A percentile compares a stretch with the other conserved stretches of the same genome.
These are phyloP conservation scores for Camellia granthamiana DNA, from an alignment of 148 eudicot species.

Conservation along the genomic window DNA sequence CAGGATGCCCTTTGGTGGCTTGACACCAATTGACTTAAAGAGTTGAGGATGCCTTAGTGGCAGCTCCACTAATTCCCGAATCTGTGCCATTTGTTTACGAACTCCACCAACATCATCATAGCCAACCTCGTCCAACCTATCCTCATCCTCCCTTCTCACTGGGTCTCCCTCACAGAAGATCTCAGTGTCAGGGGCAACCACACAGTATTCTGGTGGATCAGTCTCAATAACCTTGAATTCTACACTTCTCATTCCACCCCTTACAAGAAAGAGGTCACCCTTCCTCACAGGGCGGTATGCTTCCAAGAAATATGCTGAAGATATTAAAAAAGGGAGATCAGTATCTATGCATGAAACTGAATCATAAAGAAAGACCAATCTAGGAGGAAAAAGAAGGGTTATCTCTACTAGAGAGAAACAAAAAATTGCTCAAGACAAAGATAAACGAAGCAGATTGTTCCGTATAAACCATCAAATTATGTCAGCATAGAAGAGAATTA, in stretches of 20 bases:
- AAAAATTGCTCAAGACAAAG: too few species aligned
- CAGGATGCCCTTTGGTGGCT: constrained; percentile 86
- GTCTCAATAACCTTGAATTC: constrained; percentile 88
- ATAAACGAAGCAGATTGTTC: neutral
- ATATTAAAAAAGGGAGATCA: constrained; percentile 1
- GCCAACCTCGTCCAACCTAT: constrained; percentile 79
- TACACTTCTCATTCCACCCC: constrained; percentile 91
- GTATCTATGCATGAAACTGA: neutral
- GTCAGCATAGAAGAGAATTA: neutral
- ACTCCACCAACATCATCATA: constrained; percentile 97
- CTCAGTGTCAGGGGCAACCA: constrained; percentile 91
- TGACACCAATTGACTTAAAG: constrained; percentile 86
- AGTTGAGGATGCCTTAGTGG: constrained; percentile 87
- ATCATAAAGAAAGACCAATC: neutral
- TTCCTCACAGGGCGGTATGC: constrained; percentile 85
- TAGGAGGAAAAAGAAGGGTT: too few species aligned
- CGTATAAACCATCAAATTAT: too few species aligned
- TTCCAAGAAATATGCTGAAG: constrained; percentile 76
- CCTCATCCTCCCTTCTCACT: constrained; percentile 74
- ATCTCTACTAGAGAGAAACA: too few species aligned
- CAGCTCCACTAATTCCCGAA: constrained; percentile 78
- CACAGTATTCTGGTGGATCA: constrained; percentile 83
- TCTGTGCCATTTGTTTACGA: constrained; percentile 91
- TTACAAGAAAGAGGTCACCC: constrained; percentile 74
- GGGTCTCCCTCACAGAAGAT: constrained; percentile 92